These are phyloP conservation scores for Cardamine occulta DNA, from an alignment of 345 rosid genomes.

Conservation along the genomic window DNA sequence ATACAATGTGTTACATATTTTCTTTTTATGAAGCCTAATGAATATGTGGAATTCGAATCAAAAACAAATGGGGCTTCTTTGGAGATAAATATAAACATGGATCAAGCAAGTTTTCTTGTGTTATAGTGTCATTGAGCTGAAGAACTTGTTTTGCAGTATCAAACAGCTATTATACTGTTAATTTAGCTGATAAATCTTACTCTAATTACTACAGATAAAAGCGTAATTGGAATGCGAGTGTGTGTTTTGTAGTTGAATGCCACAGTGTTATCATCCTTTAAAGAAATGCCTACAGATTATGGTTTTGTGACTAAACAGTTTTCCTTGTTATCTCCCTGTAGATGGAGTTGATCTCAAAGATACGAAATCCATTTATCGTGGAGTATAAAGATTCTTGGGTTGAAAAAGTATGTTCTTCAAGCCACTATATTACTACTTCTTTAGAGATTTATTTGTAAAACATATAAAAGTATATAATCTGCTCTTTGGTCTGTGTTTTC, in stretches of 20 bases:
- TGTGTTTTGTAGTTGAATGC: conserved; percentile 1
- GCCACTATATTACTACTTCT: not conserved
- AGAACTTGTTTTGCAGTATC: conserved; percentile 6
- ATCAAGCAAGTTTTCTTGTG: not conserved
- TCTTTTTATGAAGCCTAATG: not conserved
- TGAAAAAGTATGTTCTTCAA: conserved; percentile 68
- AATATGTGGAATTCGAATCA: not conserved
- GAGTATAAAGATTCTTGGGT: conserved; percentile 99
- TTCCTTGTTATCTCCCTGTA: conserved; percentile 41
- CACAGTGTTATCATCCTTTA: not conserved
- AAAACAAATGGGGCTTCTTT: not conserved
- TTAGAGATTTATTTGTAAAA: not conserved
- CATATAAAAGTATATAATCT: not conserved
- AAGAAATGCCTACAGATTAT: not conserved
- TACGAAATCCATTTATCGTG: conserved; percentile 88
- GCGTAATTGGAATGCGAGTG: not conserved
- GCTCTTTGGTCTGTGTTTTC: conserved; percentile 36
- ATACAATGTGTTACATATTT: conserved; percentile 13
- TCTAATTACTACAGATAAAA: not conserved
- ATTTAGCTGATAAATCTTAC: not conserved
- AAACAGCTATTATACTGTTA: not conserved
- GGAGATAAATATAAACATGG: not conserved
- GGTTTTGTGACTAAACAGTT: conserved; percentile 20
- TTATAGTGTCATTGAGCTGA: not conserved
- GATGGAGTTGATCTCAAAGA: conserved; percentile 96